A percentile compares a stretch with the other conserved stretches of the same genome.
phyloP scores from a whole-genome alignment of 306 rosid species.

The Echinosophora koreensis region DNA sequence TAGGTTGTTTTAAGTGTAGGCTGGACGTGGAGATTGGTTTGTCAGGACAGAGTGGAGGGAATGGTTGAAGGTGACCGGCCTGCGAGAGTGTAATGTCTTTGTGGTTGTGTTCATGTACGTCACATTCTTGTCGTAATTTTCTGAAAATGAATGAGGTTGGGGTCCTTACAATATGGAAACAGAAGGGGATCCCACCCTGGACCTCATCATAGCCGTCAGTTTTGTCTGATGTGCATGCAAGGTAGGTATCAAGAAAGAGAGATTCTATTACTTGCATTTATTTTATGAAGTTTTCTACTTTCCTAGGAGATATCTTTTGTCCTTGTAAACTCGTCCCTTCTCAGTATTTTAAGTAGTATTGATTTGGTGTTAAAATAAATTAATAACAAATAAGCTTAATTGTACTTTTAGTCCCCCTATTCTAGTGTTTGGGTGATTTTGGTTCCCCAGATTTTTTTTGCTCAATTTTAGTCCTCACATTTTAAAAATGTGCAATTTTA shows the following conservation, averaged over 20 bases:
- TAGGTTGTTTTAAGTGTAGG: constrained; percentile 63
- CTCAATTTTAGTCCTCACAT: too few relatives aligned
- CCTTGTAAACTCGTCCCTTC: background rate
- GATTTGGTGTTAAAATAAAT: too few relatives aligned
- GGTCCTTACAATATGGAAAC: too few relatives aligned
- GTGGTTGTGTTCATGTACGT: constrained; percentile 42
- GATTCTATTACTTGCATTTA: constrained; percentile 42
- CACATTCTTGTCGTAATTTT: constrained; percentile 49
- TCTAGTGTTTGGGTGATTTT: too few relatives aligned
- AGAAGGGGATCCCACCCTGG: constrained; percentile 49
- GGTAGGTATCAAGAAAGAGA: constrained; percentile 49
- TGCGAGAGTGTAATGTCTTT: constrained; percentile 26
- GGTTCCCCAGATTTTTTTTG: too few relatives aligned
- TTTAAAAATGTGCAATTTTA: too few relatives aligned
- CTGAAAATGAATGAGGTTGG: constrained; percentile 28
- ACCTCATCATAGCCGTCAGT: constrained; percentile 62
- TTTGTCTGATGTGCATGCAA: too few relatives aligned
- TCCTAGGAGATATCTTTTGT: constrained; percentile 17
- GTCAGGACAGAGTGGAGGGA: constrained; percentile 17
- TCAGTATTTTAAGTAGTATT: too few relatives aligned
- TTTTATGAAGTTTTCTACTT: constrained; percentile 38
- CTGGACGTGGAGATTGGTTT: constrained; percentile 47
- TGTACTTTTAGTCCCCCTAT: too few relatives aligned
- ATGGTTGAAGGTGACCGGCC: background rate
- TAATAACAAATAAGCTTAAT: too few relatives aligned